phyloP scores from a whole-genome alignment of 2,329 filamentous ascomycete genomes.

The Metarhizium anisopliae region DNA sequence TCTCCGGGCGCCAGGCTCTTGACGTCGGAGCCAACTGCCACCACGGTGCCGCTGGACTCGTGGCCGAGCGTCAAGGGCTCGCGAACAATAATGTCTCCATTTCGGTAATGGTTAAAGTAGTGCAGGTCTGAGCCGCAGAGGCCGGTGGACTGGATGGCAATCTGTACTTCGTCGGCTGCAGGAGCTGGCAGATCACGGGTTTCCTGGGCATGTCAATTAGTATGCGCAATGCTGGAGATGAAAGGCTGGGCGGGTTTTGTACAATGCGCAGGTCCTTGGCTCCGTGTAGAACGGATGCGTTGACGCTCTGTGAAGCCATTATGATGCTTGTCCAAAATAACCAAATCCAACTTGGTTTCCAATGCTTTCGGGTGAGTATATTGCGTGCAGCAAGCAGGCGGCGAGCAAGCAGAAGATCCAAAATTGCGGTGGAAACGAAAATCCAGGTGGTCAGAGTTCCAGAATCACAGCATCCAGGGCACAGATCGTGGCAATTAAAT shows the following conservation, averaged over 20 bases:
- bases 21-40: slow-evolving; percentile 49
- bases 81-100: slow-evolving; percentile 53
- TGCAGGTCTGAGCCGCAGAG: slow-evolving; percentile 61
- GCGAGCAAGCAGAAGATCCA: background rate
- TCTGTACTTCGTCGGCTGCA: slow-evolving; percentile 47
- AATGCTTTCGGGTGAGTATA: background rate
- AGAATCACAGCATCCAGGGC: background rate
- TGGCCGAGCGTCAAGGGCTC: slow-evolving; percentile 74
- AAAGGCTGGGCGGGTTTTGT: background rate
- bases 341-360: background rate
- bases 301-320: slow-evolving; percentile 18
- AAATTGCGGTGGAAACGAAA: background rate
- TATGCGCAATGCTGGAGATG: background rate
- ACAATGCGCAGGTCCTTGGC: slow-evolving; percentile 41
- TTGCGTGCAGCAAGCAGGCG: background rate
- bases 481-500: background rate
- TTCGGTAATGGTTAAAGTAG: slow-evolving; percentile 58
- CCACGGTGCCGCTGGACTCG: slow-evolving; percentile 67
- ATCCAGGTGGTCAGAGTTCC: background rate
- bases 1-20: slow-evolving; percentile 55
- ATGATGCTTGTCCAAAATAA: background rate
- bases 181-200: slow-evolving; percentile 45
- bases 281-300: slow-evolving; percentile 46
- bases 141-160: slow-evolving; percentile 52
- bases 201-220: slow-evolving; percentile 31